Evolutionary conservation across 306 rosid genomes (phyloP).

Genomic region (Trifolium pratense): DNA sequence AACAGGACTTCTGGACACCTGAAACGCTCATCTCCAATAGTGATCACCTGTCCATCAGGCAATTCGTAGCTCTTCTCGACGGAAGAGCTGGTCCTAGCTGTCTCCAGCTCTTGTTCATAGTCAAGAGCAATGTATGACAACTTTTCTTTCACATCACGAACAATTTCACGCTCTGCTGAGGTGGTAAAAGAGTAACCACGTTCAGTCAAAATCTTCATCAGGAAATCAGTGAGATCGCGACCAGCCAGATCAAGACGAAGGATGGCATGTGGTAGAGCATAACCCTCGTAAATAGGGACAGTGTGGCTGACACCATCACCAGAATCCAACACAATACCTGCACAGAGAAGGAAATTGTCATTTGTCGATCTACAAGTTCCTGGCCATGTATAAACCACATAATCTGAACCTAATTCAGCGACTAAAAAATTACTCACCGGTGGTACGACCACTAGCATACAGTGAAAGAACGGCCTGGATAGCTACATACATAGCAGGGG

Average conservation of each 20-base stretch:
- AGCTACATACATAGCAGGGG: slow-evolving; percentile 99
- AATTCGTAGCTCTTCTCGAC: slow-evolving; percentile 98
- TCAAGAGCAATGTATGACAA: slow-evolving; percentile 90
- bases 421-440: slow-evolving; percentile 64
- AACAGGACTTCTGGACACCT: slow-evolving; percentile 96
- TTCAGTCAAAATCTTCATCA: slow-evolving; percentile 97
- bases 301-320: slow-evolving; percentile 99
- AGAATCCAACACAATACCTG: slow-evolving; percentile 97
- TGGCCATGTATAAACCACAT: slow-evolving; percentile 12
- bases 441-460: slow-evolving; percentile 98
- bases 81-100: slow-evolving; percentile 87
- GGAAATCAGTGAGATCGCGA: slow-evolving; percentile 92
- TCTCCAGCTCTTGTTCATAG: slow-evolving; percentile 87
- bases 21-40: slow-evolving; percentile 97
- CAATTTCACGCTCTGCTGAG: slow-evolving; percentile 99
- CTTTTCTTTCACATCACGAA: slow-evolving; percentile 97
- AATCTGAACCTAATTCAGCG: slow-evolving; percentile 23
- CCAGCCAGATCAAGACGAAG: slow-evolving; percentile 99
- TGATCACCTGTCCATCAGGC: slow-evolving; percentile 98
- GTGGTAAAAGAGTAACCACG: slow-evolving; percentile 97
- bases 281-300: slow-evolving; percentile 96
- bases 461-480: slow-evolving; percentile 98
- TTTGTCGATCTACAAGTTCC: not conserved
- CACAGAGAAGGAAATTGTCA: slow-evolving; percentile 34
- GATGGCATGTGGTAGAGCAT: slow-evolving; percentile 99